A percentile compares a stretch with the other conserved stretches of the same genome.
Conservation (phyloP, 805 yeast species). For the Spencermartinsiella europaea region DNA sequence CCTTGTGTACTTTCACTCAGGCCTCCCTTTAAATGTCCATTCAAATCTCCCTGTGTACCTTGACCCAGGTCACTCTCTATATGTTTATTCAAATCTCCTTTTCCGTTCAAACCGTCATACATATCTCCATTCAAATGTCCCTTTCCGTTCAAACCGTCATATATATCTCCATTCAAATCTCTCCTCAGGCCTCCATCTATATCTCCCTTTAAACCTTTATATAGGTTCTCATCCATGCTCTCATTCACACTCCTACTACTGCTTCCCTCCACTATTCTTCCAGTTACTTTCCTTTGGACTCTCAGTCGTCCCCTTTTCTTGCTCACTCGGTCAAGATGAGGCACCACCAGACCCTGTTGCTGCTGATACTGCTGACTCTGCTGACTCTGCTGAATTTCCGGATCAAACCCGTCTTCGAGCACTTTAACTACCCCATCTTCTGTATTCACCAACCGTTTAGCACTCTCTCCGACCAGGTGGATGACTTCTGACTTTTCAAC, state of each 20-base stretch:
- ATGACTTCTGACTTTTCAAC: constrained; percentile 12
- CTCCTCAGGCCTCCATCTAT: background rate
- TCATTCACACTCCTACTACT: background rate
- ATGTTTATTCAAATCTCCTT: background rate
- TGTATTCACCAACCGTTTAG: constrained; percentile 22
- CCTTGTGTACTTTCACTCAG: background rate
- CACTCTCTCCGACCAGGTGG: constrained; percentile 17
- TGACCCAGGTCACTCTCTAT: background rate
- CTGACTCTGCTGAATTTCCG: too few relatives aligned
- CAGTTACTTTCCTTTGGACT: constrained; percentile 1
- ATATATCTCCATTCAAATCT: background rate
- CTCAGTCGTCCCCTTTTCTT: constrained; percentile 12
- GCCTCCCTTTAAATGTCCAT: background rate
- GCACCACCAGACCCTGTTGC: background rate
- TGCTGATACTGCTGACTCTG: constrained; percentile 5
- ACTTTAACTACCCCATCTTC: constrained; percentile 20
- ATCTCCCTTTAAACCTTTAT: too few relatives aligned
- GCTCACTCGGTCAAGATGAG: constrained; percentile 2
- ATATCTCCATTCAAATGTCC: background rate
- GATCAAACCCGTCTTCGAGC: constrained; percentile 6
- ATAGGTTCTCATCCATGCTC: too few relatives aligned
- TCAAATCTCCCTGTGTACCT: background rate
- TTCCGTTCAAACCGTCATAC: background rate
- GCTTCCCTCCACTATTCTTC: background rate
- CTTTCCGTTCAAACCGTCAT: background rate